Evolutionary conservation across 2,329 filamentous ascomycete species (phyloP), one percentile per base, ranked within the genome.

Genomic region (Keithomyces neogunnii): DNA sequence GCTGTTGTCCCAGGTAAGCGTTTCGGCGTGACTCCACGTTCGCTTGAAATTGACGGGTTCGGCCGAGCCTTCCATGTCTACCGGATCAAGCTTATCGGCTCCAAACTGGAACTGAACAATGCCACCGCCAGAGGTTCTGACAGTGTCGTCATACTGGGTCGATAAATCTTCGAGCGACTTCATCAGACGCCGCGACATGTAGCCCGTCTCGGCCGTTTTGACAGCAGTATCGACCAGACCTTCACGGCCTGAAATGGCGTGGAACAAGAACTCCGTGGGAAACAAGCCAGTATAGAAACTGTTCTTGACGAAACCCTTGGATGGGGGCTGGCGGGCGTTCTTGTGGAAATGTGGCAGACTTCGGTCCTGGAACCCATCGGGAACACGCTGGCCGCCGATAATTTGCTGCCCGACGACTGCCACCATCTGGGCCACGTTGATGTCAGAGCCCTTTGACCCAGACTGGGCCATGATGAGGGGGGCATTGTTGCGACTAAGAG

Each of bases 371-470:
- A 99, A 99, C 5, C 93, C 93, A 69, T 99, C 89, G 44, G 89
- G 81, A 33, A 99, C 91, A 80, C 93, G 91, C 63, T 88, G 82
- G 47, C 90, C 89, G 54, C 88, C 88, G 62, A 99, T 97, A 80
- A 97, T 96, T 61, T 99, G 93, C 70, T 99, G 93, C 48, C 93
- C 93, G 64, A 99, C 93, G 53, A 91, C 84, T 51, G 93, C 92
- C 65, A 97, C 88, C 93, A 99, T 99, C 73, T 99, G 93, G 7
- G 93, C 93, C 35, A 99, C 93, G 75, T 99, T 99, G 75, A 99
- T 95, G 61, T 89, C 87, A 4, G 90, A 96, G 66, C 93, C 93
- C 69, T 99, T 99, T 50, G 92, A 97, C 47, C 93, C 93, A 10
- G 89, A 97, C 55, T 89, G 93, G 55, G 93, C 93, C 93, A 99